Conservation (phyloP, 2,329 filamentous ascomycete species). For the Sclerotiophoma versabilis region DNA sequence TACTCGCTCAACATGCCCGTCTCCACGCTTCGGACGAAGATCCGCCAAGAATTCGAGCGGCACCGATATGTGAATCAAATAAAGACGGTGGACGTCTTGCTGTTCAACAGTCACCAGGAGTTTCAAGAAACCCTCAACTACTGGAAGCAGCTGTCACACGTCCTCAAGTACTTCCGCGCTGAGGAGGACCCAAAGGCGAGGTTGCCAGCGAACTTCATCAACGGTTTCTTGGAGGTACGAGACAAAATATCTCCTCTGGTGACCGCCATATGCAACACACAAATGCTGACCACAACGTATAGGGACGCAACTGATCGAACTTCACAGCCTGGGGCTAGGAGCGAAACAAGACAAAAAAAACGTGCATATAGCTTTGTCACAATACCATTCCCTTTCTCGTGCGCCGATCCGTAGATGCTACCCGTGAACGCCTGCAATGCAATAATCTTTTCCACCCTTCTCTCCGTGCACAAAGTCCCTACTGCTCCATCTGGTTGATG, state of each 20-base stretch:
- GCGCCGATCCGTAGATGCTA: slow-evolving; percentile 32
- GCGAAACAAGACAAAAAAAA: slow-evolving; percentile 26
- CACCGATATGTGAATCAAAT: slow-evolving; percentile 93
- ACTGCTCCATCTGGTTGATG: slow-evolving; percentile 47
- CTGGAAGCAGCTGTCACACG: slow-evolving; percentile 96
- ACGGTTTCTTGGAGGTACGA: slow-evolving; percentile 90
- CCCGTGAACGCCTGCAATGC: slow-evolving; percentile 45
- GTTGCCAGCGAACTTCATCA: slow-evolving; percentile 89
- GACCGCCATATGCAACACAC: background rate
- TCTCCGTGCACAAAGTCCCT: background rate
- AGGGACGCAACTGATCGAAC: slow-evolving; percentile 49
- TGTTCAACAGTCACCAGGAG: slow-evolving; percentile 91
- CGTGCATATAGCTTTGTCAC: slow-evolving; percentile 44
- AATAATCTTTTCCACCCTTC: slow-evolving; percentile 7
- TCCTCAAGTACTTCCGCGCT: slow-evolving; percentile 95
- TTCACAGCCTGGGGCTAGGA: slow-evolving; percentile 9
- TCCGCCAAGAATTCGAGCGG: slow-evolving; percentile 95
- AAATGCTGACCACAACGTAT: slow-evolving; percentile 16
- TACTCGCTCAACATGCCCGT: slow-evolving; percentile 92
- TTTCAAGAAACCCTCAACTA: slow-evolving; percentile 99
- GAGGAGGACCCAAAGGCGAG: slow-evolving; percentile 80
- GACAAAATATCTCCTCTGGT: background rate
- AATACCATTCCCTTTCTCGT: slow-evolving; percentile 47
- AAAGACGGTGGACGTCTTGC: slow-evolving; percentile 82
- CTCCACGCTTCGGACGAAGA: slow-evolving; percentile 86